Evolutionary conservation across 805 yeast genomes (phyloP).

Genomic region (Ogataea degrootiae): DNA sequence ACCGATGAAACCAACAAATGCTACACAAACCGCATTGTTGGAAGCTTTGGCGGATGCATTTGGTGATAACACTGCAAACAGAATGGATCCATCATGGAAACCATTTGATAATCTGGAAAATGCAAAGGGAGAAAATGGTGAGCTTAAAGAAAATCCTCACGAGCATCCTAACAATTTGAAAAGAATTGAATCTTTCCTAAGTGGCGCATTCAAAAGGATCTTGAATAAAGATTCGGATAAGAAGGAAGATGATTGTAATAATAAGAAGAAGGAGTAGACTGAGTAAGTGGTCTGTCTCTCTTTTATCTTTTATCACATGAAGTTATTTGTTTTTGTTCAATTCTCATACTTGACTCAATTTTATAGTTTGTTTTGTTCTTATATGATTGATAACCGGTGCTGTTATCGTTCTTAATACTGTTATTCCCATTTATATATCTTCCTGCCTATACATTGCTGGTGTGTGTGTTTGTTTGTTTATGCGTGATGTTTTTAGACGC

Average conservation of each 20-base stretch:
- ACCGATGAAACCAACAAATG: conserved; percentile 69
- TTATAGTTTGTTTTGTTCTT: no score
- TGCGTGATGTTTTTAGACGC: no score
- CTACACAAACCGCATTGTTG: conserved; percentile 80
- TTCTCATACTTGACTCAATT: not conserved
- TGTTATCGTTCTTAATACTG: no score
- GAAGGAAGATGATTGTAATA: conserved; percentile 7
- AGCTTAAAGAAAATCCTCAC: conserved; percentile 10
- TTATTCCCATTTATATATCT: no score
- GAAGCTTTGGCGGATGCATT: conserved; percentile 94
- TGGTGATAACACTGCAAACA: conserved; percentile 72
- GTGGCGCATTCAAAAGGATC: conserved; percentile 50
- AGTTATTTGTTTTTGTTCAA: not conserved
- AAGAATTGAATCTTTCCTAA: conserved; percentile 54
- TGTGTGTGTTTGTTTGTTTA: no score
- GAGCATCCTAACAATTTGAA: conserved; percentile 47
- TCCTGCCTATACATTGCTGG: no score
- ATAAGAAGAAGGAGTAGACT: no score
- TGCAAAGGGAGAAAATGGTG: conserved; percentile 2
- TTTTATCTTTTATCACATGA: no score
- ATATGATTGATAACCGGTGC: no score
- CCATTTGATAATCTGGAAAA: conserved; percentile 25
- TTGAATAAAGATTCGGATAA: conserved; percentile 15
- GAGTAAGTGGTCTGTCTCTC: no score
- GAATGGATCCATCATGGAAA: conserved; percentile 51